These are phyloP conservation scores for Hamamelis virginiana DNA, from an alignment of 164 flowering plant species.

Conservation along the genomic window DNA sequence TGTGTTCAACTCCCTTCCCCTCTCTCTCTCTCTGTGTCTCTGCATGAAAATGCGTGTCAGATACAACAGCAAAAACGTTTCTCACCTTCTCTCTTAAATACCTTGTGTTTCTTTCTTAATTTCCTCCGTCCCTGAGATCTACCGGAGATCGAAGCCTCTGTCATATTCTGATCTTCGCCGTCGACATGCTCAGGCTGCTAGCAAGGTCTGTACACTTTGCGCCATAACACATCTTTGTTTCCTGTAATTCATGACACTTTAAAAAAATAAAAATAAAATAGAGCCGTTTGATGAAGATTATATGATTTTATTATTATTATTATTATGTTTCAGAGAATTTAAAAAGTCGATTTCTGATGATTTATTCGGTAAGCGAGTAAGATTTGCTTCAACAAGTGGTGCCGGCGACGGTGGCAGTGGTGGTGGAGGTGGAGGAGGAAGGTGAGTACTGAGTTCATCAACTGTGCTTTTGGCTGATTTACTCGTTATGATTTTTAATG, in stretches of 20 bases:
- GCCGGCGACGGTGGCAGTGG: not conserved
- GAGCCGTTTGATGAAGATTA: not conserved
- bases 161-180: not conserved
- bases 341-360: not conserved
- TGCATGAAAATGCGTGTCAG: constrained; percentile 1
- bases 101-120: not conserved
- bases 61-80: not conserved
- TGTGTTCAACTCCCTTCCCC: not conserved
- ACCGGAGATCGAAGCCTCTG: not conserved
- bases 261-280: too few species aligned
- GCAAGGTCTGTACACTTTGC: not conserved
- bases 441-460: not conserved
- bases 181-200: not conserved
- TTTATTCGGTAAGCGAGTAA: not conserved
- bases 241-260: not conserved
- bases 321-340: not conserved
- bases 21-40: constrained; percentile 8
- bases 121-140: not conserved
- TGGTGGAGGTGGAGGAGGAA: too few species aligned
- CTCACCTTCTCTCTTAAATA: not conserved
- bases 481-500: too few species aligned
- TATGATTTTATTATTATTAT: too few species aligned
- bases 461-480: not conserved
- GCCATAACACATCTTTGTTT: not conserved
- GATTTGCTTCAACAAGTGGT: constrained; percentile 1